phyloP scores from a whole-genome alignment of 225 moss, liverwort and hornwort species.

The Sphagnum contortum region DNA sequence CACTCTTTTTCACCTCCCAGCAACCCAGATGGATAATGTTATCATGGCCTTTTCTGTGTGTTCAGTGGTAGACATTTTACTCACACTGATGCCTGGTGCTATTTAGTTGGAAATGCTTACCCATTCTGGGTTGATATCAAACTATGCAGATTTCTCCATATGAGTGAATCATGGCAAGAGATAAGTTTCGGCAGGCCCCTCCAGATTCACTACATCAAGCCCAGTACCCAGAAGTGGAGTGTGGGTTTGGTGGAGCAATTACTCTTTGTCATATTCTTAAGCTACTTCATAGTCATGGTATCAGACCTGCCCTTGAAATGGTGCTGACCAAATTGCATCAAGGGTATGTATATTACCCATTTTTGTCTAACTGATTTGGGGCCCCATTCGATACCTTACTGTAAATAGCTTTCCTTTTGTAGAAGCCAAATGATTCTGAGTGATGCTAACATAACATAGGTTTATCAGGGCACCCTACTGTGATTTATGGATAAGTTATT shows the following conservation, averaged over 20 bases:
- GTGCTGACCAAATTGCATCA: slow-evolving; percentile 73
- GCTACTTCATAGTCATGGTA: slow-evolving; percentile 81
- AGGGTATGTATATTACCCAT: slow-evolving; percentile 37
- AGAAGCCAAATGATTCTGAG: no score
- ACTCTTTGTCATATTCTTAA: slow-evolving; percentile 81
- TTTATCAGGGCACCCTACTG: no score
- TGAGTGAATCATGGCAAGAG: slow-evolving; percentile 80
- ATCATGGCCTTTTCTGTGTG: no score
- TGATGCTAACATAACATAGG: no score
- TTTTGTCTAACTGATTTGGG: no score
- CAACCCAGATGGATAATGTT: no score
- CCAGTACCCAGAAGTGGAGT: slow-evolving; percentile 81
- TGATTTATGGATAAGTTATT: no score
- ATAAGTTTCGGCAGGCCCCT: slow-evolving; percentile 83
- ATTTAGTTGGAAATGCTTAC: no score
- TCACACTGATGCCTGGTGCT: no score
- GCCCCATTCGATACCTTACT: no score
- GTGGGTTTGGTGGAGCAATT: slow-evolving; percentile 66
- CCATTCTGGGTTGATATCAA: neutral
- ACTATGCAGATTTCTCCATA: slow-evolving; percentile 72
- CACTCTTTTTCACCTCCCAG: neutral
- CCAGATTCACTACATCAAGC: slow-evolving; percentile 61
- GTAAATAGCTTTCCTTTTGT: no score
- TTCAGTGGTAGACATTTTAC: no score
- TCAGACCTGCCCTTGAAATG: slow-evolving; percentile 90